Conservation (phyloP, 78 protist species). For the Isochrysis galbana region DNA sequence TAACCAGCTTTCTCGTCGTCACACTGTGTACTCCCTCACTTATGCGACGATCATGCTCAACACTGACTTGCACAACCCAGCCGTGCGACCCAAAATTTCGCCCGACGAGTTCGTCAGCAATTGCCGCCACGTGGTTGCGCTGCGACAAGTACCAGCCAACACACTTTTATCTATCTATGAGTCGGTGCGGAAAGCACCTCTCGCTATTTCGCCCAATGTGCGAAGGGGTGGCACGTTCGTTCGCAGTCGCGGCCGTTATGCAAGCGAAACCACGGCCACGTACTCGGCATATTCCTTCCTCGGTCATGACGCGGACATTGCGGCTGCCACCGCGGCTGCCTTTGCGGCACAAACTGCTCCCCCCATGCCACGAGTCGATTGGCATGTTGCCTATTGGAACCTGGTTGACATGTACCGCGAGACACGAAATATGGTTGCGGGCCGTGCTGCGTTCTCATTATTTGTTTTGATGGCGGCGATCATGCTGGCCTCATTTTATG, state of each 20-base stretch:
- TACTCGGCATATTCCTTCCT: not conserved
- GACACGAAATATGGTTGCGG: no score
- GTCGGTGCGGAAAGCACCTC: not conserved
- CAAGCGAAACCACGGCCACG: not conserved
- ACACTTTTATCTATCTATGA: not conserved
- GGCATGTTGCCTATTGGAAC: not conserved
- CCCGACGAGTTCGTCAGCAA: not conserved
- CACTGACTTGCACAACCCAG: constrained; percentile 79
- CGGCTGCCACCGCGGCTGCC: not conserved
- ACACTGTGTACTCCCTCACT: constrained; percentile 58
- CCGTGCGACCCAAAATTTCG: constrained; percentile 72
- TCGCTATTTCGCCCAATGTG: not conserved
- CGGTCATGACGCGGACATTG: not conserved
- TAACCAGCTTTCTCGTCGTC: not conserved
- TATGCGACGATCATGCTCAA: constrained; percentile 81
- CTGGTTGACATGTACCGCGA: not conserved
- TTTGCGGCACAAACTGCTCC: not conserved
- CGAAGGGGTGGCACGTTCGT: not conserved
- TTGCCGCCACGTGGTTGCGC: not conserved
- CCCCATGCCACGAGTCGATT: not conserved
- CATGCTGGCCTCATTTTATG: no score
- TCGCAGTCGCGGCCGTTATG: not conserved
- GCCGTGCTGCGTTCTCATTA: no score
- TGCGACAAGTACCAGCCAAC: not conserved
- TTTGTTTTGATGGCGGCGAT: no score